phyloP scores from a whole-genome alignment of 768 basidiomycete species.

The Dioszegia crocea region DNA sequence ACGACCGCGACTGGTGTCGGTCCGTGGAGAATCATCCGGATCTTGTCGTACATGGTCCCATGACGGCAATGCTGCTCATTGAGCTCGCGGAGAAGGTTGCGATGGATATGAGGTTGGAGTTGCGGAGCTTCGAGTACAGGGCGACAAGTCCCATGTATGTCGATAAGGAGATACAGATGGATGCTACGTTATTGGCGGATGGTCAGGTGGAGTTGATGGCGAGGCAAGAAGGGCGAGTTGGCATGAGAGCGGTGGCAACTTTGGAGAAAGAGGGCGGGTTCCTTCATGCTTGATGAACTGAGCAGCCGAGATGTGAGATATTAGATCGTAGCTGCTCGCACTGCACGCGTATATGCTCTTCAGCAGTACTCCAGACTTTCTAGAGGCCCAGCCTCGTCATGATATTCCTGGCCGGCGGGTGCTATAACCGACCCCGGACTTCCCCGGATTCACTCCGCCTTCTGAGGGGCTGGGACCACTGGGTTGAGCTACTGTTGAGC shows the following conservation, averaged over 20 bases:
- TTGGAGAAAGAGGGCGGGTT: neutral
- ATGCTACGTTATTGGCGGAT: constrained; percentile 45
- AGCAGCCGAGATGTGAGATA: too few species aligned
- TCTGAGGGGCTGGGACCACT: too few species aligned
- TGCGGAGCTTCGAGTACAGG: constrained; percentile 64
- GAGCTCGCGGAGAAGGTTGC: constrained; percentile 53
- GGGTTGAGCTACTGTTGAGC: too few species aligned
- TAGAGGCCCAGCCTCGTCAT: neutral
- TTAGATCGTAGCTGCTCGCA: too few species aligned
- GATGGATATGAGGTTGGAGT: constrained; percentile 31
- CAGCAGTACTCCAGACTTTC: neutral
- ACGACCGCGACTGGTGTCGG: constrained; percentile 69
- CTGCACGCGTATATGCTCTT: too few species aligned
- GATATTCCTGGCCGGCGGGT: neutral
- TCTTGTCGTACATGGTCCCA: constrained; percentile 73
- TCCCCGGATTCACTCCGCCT: neutral
- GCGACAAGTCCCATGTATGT: constrained; percentile 57
- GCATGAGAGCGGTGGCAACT: constrained; percentile 55
- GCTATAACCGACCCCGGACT: neutral
- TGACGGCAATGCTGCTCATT: constrained; percentile 73
- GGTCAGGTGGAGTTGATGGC: constrained; percentile 59
- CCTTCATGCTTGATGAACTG: too few species aligned
- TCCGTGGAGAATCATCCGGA: constrained; percentile 69
- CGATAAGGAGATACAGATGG: constrained; percentile 29
- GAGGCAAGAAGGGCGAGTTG: constrained; percentile 59